Evolutionary conservation across 2,329 filamentous ascomycete genomes (phyloP), one percentile per base, ranked within the genome.

Genomic region (Colletotrichum euphorbiae): DNA sequence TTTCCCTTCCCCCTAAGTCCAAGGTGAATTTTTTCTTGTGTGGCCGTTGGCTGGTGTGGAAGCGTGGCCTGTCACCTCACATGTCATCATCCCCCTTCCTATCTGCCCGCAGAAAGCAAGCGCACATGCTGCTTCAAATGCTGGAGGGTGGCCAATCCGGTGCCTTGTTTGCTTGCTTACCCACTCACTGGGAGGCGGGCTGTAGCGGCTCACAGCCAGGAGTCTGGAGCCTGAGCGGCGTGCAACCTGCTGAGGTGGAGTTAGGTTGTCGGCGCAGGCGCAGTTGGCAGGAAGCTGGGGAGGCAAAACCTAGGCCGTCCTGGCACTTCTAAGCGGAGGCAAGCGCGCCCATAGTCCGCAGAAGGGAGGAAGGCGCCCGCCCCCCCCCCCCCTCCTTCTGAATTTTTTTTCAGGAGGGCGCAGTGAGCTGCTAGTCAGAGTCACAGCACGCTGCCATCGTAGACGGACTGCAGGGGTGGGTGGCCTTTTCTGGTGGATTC

Each of bases 401-500:
- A 67, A 40, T 58, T 64, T 62, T 68, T 48, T 68, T 48, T 21
- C 17, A 21, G 51, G 33, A 43, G 48, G 52, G 48, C 15, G 38
- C 38, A 15, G 36, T 50, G 42, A n/a, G 51, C 19, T 11, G 24
- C 31, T 19, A 58, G 51, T 31, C 42, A 55, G 15, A 59, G 46
- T 42, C 57, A 58, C 56, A 59, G 33, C 62, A 52, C 62, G 52
- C 45, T 67, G 52, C 64, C 61, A 57, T 58, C 52, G 31, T 21
- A 64, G 38, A 33, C 13, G 50, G 62, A 57, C 56, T 56, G 69
- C 70, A 71, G 68, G 69, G 69, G 48, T 65, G 67, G 68, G 77
- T 79, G 79, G 74, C 69, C 78, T 72, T 60, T 69, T 67, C 67
- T 69, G 67, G 67, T 69, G 67, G 67, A 69, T 75, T 75, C 63